Percentiles rank a stretch among this genome's conserved stretches.
phyloP scores from a whole-genome alignment of 306 rosid species.

The Dicorynia guianensis region DNA sequence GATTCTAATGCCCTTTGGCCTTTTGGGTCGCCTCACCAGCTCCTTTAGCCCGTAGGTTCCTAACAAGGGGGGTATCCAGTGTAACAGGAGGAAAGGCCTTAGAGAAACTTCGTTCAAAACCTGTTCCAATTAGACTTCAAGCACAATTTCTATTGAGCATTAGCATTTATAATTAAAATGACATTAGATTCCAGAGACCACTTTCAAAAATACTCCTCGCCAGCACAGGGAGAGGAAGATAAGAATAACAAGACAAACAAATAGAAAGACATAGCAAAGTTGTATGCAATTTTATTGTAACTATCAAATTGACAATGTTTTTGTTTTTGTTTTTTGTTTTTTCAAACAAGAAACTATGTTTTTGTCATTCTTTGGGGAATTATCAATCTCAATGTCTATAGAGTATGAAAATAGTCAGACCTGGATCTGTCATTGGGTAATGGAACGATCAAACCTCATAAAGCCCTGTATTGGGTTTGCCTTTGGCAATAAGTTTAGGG shows the following conservation, averaged over 20 bases:
- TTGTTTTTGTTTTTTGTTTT: no score
- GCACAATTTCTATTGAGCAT: neutral
- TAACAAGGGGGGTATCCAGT: neutral
- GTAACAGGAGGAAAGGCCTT: constrained; percentile 3
- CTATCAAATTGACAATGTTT: constrained; percentile 1
- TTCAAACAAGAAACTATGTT: no score
- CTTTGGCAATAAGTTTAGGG: no score
- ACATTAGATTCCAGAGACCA: constrained; percentile 5
- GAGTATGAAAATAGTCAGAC: no score
- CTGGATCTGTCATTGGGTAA: no score
- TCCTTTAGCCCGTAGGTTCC: no score
- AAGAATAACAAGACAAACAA: constrained; percentile 23
- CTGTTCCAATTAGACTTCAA: constrained; percentile 23
- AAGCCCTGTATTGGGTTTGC: no score
- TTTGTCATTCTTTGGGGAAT: no score
- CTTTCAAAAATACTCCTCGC: constrained; percentile 6
- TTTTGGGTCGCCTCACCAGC: no score
- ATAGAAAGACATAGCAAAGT: constrained; percentile 16
- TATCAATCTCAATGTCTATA: no score
- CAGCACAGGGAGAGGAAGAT: neutral
- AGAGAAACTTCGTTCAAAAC: constrained; percentile 11
- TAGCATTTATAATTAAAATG: neutral
- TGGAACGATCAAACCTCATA: no score
- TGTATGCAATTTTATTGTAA: neutral
- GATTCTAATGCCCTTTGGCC: no score